These are phyloP conservation scores for Ceratocystis eucalypticola DNA, from an alignment of 2,329 filamentous ascomycete species.

Conservation along the genomic window DNA sequence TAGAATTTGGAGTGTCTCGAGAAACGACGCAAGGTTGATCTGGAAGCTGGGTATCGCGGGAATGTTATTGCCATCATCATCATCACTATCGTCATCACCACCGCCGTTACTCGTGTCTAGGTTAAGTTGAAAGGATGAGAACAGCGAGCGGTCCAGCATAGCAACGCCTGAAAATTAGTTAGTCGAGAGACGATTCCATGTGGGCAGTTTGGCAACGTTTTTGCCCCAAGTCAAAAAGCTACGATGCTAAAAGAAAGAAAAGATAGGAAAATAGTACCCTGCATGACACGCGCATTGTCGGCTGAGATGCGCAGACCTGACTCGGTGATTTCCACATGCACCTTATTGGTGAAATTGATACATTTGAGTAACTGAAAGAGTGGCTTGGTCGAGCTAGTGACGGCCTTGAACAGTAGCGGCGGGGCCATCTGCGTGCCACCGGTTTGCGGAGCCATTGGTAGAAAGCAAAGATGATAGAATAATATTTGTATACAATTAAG, in stretches of 20 bases:
- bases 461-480: conserved; percentile 22
- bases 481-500: conserved; percentile 1
- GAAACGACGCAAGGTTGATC: conserved; percentile 70
- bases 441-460: conserved; percentile 20
- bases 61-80: conserved; percentile 20
- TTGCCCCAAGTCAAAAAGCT: too few relatives aligned
- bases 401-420: conserved; percentile 57
- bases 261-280: conserved; percentile 43
- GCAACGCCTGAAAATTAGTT: conserved; percentile 33
- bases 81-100: conserved; percentile 29
- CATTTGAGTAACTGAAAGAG: conserved; percentile 50
- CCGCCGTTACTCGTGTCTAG: conserved; percentile 28
- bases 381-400: conserved; percentile 64
- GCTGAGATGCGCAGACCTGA: conserved; percentile 79
- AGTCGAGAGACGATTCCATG: too few relatives aligned
- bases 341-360: conserved; percentile 46
- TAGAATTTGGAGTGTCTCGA: conserved; percentile 93
- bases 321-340: conserved; percentile 60
- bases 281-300: conserved; percentile 80
- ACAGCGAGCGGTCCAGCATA: conserved; percentile 78
- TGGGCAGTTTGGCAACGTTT: too few relatives aligned
- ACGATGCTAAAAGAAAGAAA: neutral
- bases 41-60: conserved; percentile 57
- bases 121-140: conserved; percentile 69
- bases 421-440: conserved; percentile 21